A percentile compares a stretch with the other conserved stretches of the same genome.
These are phyloP conservation scores for Beta vulgaris DNA, from an alignment of 148 eudicot genomes.

Conservation along the genomic window DNA sequence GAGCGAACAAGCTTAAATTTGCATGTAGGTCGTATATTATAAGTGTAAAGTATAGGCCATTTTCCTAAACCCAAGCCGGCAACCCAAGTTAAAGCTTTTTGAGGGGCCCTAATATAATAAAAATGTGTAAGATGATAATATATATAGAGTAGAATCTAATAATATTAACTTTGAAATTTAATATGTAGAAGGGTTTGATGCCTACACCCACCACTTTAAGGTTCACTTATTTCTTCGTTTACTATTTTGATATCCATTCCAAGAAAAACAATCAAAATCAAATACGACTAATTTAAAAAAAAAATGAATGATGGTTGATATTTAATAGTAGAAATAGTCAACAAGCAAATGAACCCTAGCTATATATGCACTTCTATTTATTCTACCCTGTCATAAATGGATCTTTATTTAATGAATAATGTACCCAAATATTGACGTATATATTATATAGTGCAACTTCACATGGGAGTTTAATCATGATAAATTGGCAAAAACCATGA, in stretches of 20 bases:
- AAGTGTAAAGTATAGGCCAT: too few species aligned
- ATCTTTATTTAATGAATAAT: too few species aligned
- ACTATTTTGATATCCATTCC: constrained; percentile 24
- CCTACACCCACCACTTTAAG: constrained; percentile 24
- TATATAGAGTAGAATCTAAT: constrained; percentile 1
- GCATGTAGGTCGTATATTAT: too few species aligned
- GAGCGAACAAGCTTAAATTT: too few species aligned
- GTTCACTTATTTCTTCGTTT: constrained; percentile 32
- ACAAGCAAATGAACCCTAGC: constrained; percentile 18
- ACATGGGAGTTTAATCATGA: constrained; percentile 28
- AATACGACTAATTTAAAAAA: constrained; percentile 15
- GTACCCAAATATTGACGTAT: constrained; percentile 14
- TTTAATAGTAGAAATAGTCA: constrained; percentile 25
- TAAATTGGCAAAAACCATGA: constrained; percentile 23
- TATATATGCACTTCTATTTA: background rate
- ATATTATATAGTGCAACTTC: constrained; percentile 19
- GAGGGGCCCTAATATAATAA: background rate
- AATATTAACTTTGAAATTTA: constrained; percentile 16
- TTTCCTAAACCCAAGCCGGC: background rate
- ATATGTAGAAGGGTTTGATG: constrained; percentile 14
- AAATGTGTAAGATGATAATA: background rate
- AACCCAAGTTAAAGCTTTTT: background rate
- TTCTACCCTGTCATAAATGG: constrained; percentile 19
- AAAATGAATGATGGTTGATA: constrained; percentile 1
- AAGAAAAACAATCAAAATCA: constrained; percentile 27